Evolutionary conservation across 1,284 basidiomycete species (phyloP), one percentile per base, ranked within the genome.

Genomic region (Schizopora paradoxa): DNA sequence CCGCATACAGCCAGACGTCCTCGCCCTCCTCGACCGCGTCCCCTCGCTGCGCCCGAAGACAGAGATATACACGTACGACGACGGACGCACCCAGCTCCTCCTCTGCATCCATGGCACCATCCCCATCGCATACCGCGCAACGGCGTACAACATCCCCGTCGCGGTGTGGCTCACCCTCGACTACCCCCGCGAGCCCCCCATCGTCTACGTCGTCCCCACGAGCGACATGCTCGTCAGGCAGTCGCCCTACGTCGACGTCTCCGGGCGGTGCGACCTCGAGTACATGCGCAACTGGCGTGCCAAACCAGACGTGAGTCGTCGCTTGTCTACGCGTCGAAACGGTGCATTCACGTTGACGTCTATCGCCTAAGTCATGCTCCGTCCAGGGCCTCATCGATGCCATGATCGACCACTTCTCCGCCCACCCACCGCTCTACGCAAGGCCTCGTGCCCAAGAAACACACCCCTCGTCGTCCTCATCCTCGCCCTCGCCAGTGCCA

Each of bases 131-230:
- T 97, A 82, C 66, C 78, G 85, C 41, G 70, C 73, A 3, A 68
- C 79, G 0, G 76, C 85, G 0, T 99, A 99, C 71, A 91, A 99
- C 63, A 98, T 99, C 55, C 95, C 96, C 2, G 66, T 99, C 56
- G 79, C 88, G 11, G 57, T 96, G 52, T 99, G 95, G 95, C 56
- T 96, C 34, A 76, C 89, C 4, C 75, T 77, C 49, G 84, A 89
- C 34, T 95, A 91, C 60, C 92, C 92, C 2, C 72, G 74, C 34
- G 69, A 73, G 25, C 81, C 92, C 1, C 96, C 96, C 6, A 78
- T 99, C 57, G 76, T 77, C n/a, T 98, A 91, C 66, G 94, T 99
- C 51, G 85, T 91, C 8, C 95, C 96, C n/a, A 97, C 92, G 1
- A 76, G 71, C 41, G 85, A 90, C 56, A 94, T 99, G 87, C 82